A percentile compares a stretch with the other conserved stretches of the same genome.
These are phyloP conservation scores for Spizellomyces punctatus DNA, from an alignment of 192 early-diverging fungal species.

Conservation along the genomic window DNA sequence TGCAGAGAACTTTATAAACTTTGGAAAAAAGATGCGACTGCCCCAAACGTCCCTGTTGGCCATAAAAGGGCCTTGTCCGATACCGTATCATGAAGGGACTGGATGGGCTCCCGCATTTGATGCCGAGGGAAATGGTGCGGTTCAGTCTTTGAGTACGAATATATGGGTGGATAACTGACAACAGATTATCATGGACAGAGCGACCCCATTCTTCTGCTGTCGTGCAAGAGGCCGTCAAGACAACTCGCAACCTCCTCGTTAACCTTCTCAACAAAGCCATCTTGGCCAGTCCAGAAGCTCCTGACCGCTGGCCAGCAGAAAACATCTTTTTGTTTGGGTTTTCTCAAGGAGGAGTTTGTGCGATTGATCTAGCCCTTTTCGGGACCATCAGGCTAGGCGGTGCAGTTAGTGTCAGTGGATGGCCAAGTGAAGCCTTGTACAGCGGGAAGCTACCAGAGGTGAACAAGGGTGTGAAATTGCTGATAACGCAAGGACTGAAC, in stretches of 20 bases:
- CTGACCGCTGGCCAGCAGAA: constrained; percentile 31
- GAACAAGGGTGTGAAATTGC: constrained; percentile 36
- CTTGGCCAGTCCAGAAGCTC: not conserved
- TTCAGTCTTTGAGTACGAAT: no score
- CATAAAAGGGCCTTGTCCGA: constrained; percentile 57
- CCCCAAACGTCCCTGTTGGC: constrained; percentile 72
- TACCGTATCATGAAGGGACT: constrained; percentile 64
- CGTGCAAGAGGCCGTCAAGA: constrained; percentile 47
- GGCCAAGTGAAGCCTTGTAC: constrained; percentile 48
- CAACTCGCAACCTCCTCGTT: constrained; percentile 47
- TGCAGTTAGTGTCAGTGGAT: constrained; percentile 65
- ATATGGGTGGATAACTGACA: no score
- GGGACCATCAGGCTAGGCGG: constrained; percentile 53
- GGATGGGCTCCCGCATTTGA: constrained; percentile 73
- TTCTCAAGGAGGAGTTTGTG: constrained; percentile 70
- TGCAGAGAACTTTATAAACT: constrained; percentile 58
- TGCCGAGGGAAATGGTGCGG: constrained; percentile 44
- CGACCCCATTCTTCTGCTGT: constrained; percentile 34
- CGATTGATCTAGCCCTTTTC: constrained; percentile 66
- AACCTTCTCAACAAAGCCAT: constrained; percentile 46
- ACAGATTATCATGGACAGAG: constrained; percentile 4
- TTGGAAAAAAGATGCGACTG: constrained; percentile 61
- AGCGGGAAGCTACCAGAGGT: constrained; percentile 16
- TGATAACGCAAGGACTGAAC: constrained; percentile 64
- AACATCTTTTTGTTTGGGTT: constrained; percentile 74